Evolutionary conservation across 164 flowering plant genomes (phyloP), one percentile per base, ranked within the genome.

Genomic region (Chloranthus sessilifolius): DNA sequence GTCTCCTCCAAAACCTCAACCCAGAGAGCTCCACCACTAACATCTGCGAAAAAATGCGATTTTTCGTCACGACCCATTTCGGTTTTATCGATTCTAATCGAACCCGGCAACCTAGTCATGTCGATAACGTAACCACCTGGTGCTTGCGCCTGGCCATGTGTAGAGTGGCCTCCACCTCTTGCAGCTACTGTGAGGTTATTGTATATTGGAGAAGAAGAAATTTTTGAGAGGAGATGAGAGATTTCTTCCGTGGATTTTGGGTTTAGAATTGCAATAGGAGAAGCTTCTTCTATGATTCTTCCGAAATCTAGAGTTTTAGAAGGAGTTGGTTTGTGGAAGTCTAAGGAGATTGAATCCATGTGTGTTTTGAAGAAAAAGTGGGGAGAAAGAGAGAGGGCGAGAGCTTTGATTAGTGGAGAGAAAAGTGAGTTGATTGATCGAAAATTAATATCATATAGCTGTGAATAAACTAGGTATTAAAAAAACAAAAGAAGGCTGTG

Each of bases 1-100:
- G 50, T 54, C 42, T 43, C 58, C 42, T 21, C 16, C 42, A 54
- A 35, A 23, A 54, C 42, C n/a, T 54, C 58, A 24, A 54, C 33
- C 58, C 58, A 54, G 25, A 54, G 58, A n/a, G 33, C 50, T 15
- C 58, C 58, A 1, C 50, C 58, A 30, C 25, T 28, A 7, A 44
- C 58, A 26, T 54, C 58, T 3, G 34, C 50, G 34, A 44, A 54
- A 17, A 33, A 52, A 11, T 28, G 35, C 17, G 25, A 9, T 10
- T 27, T 38, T 9, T 11, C 23, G 10, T 39, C 45, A 1, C 35
- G 1, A 9, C 34, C 35, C 31, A 9, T 4, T 2, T 52, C 5
- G 5, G 10, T 1, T 33, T 43, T 42, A 28, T 39, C 39, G 3
- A 53, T 33, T 29, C 16, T 39, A 19, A 53, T 30, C 24, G 14